A percentile compares a stretch with the other conserved stretches of the same genome.
phyloP scores from a whole-genome alignment of 1,284 basidiomycete species.

The Xerocomus minutiporus region DNA sequence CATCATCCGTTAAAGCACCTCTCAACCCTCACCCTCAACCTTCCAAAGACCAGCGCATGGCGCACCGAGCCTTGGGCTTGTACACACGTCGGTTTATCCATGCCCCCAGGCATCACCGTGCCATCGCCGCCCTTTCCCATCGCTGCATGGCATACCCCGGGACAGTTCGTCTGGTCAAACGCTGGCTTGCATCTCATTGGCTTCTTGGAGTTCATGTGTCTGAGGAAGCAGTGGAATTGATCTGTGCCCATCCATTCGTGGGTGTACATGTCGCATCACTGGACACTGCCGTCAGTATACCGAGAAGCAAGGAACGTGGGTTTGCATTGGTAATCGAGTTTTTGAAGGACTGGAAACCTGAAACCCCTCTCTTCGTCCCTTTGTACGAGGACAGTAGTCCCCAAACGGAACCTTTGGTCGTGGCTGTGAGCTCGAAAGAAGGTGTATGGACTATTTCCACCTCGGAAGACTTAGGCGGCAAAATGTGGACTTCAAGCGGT shows the following conservation, averaged over 20 bases:
- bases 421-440: slow-evolving; percentile 32
- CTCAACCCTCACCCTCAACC: neutral
- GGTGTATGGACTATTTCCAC: slow-evolving; percentile 83
- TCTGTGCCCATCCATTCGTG: slow-evolving; percentile 69
- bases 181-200: slow-evolving; percentile 93
- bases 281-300: slow-evolving; percentile 36
- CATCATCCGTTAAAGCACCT: slow-evolving; percentile 37
- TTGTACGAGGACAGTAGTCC: slow-evolving; percentile 44
- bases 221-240: slow-evolving; percentile 79
- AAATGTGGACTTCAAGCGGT: slow-evolving; percentile 67
- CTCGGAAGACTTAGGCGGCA: slow-evolving; percentile 71
- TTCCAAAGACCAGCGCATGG: slow-evolving; percentile 38
- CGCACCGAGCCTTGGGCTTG: slow-evolving; percentile 53
- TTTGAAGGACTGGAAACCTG: slow-evolving; percentile 84
- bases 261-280: slow-evolving; percentile 19
- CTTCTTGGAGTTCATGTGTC: slow-evolving; percentile 66
- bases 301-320: slow-evolving; percentile 73
- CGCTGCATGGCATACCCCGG: slow-evolving; percentile 76
- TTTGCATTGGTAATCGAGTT: slow-evolving; percentile 76
- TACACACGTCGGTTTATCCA: slow-evolving; percentile 74
- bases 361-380: slow-evolving; percentile 58
- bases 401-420: slow-evolving; percentile 13
- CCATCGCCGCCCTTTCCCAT: slow-evolving; percentile 77
- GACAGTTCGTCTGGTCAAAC: slow-evolving; percentile 84
- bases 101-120: slow-evolving; percentile 81